Evolutionary conservation across 1,139 yeast species (phyloP), one percentile per base, ranked within the genome.

Genomic region (Yamadazyma conglobata): DNA sequence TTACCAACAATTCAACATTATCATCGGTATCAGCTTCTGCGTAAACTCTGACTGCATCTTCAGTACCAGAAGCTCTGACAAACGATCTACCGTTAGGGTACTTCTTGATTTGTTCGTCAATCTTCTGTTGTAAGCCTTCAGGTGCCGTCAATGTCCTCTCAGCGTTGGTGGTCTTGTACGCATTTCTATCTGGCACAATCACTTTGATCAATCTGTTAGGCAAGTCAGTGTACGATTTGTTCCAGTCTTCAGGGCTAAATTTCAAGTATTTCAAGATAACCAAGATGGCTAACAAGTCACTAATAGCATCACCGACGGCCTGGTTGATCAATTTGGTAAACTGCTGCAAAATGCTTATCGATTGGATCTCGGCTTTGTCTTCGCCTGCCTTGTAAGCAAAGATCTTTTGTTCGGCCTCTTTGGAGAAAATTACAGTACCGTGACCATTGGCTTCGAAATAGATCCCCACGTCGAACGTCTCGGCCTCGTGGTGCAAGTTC

Each of bases 401-500:
- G 15, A 59, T 54, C 24, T 54, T 47, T 20, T 48, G 55, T 41
- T 66, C 73, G 34, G 73, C 86, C 12, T 70, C 70, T 0, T 73
- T 69, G 5, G 85, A 76, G 52, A 91, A 93, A 13, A 88, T 64
- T 4, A 91, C 95, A 0, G 99, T 93, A 10, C 99, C 99, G 50
- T 91, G 99, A n/a, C 99, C 99, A 52, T 91, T 91, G 31, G 99
- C 98, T 64, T 91, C 99, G 49, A 91, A 91, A 58, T 93, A 91
- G 14, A 91, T 79, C 15, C 98, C 98, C 42, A 91, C 72, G 50
- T 88, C 97, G 51, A 76, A 91, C 33, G 77, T 71, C 39, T 75
- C 78, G 2, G 95, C 95, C 47, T 78, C 87, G 47, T 85, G 95
- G 53, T 93, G 98, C 43, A 93, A 68, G 58, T 91, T 95, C 59